These are phyloP conservation scores for Helicocarpus griseus DNA, from an alignment of 2,329 filamentous ascomycete genomes.

Conservation along the genomic window DNA sequence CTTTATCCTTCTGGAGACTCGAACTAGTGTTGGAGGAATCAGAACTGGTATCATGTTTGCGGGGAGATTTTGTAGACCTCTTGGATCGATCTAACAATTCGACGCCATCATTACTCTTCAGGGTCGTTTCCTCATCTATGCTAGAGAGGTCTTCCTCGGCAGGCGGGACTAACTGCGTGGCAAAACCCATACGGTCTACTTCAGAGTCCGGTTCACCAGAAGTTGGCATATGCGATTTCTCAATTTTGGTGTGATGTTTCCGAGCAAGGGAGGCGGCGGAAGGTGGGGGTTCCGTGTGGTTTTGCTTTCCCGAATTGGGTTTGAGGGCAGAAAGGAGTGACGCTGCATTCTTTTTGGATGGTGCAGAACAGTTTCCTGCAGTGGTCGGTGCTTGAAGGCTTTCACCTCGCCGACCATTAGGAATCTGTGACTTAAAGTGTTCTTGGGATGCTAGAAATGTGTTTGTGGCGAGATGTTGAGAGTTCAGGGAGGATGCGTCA, in stretches of 20 bases:
- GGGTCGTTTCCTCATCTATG: neutral
- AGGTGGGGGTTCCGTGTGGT: neutral
- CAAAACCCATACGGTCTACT: neutral
- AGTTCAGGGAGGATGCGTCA: neutral
- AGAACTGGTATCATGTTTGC: too few species aligned
- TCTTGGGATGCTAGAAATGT: too few species aligned
- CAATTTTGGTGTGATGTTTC: too few species aligned
- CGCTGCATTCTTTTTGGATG: neutral
- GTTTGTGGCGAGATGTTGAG: too few species aligned
- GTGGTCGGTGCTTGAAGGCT: neutral
- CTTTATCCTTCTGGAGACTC: neutral
- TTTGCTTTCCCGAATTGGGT: neutral
- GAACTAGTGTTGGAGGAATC: neutral
- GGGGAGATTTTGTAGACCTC: neutral
- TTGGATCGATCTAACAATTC: neutral
- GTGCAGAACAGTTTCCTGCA: neutral
- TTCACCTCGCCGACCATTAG: neutral
- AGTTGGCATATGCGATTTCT: neutral
- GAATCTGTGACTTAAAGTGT: neutral
- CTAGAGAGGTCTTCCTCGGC: neutral
- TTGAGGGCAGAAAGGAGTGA: neutral
- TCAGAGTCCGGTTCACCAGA: neutral
- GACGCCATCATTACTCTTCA: neutral
- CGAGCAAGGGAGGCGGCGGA: neutral
- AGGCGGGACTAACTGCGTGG: neutral